Conservation (phyloP, 768 basidiomycete genomes). For the Rhodotorula sphaerocarpa region DNA sequence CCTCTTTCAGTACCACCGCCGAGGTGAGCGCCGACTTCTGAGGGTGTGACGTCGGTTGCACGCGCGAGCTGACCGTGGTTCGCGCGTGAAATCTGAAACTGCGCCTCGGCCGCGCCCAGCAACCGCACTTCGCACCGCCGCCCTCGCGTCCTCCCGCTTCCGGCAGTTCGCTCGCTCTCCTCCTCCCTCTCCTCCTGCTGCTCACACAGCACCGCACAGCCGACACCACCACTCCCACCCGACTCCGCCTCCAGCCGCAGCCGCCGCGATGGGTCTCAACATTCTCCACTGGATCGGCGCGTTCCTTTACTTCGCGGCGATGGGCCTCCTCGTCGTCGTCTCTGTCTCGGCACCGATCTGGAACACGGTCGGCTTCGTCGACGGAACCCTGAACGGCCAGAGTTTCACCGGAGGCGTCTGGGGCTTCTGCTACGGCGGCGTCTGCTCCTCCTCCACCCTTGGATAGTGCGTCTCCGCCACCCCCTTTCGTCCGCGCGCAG, state of each 20-base stretch:
- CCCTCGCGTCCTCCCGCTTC: too few relatives aligned
- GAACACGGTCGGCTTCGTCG: conserved; percentile 17
- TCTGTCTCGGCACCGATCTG: conserved; percentile 28
- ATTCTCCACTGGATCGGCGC: conserved; percentile 24
- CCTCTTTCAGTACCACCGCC: too few relatives aligned
- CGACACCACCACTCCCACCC: neutral
- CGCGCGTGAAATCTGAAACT: too few relatives aligned
- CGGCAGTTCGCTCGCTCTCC: too few relatives aligned
- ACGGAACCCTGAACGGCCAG: conserved; percentile 7
- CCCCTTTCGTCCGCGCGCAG: neutral
- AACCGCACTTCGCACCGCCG: too few relatives aligned
- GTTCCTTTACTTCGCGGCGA: conserved; percentile 19
- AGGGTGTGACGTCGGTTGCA: too few relatives aligned
- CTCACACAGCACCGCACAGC: too few relatives aligned
- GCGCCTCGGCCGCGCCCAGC: too few relatives aligned
- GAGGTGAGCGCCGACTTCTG: too few relatives aligned
- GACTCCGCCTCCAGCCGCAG: neutral
- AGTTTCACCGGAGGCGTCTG: conserved; percentile 18
- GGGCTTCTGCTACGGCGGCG: conserved; percentile 9
- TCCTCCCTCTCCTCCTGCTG: too few relatives aligned
- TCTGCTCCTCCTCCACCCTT: neutral
- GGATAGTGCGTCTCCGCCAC: conserved; percentile 15
- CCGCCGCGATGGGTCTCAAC: neutral
- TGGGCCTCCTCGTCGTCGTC: conserved; percentile 21
- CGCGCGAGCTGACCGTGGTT: too few relatives aligned